Percentiles rank a stretch among this genome's conserved stretches.
Conservation (phyloP, 306 rosid genomes). For the Vicia faba region DNA sequence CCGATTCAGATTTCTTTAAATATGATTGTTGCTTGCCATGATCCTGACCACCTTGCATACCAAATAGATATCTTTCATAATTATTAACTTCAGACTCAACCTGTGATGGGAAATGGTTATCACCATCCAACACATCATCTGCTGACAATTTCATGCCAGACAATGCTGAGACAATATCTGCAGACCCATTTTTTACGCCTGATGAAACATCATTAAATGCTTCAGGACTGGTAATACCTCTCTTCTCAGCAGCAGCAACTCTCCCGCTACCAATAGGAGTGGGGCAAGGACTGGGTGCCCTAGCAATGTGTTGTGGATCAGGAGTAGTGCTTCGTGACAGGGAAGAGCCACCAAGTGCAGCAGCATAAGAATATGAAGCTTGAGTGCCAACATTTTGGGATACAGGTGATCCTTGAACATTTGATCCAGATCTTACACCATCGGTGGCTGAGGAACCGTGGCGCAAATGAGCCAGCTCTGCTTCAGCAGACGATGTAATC, state of each 20-base stretch:
- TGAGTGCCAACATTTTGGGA: constrained; percentile 60
- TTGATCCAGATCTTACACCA: constrained; percentile 53
- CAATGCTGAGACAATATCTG: constrained; percentile 72
- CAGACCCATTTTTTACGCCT: constrained; percentile 57
- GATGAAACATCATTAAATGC: constrained; percentile 63
- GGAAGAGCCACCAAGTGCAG: constrained; percentile 86
- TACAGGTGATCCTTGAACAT: constrained; percentile 61
- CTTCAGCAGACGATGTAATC: constrained; percentile 60
- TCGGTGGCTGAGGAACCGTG: constrained; percentile 58
- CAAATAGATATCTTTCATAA: constrained; percentile 67
- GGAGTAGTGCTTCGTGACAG: constrained; percentile 93
- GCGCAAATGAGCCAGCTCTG: constrained; percentile 59
- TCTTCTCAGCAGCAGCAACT: constrained; percentile 61
- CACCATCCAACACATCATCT: constrained; percentile 58
- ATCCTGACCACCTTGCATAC: constrained; percentile 79
- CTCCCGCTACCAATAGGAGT: constrained; percentile 96
- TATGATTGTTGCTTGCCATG: constrained; percentile 66
- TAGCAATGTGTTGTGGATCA: constrained; percentile 80
- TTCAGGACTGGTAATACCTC: constrained; percentile 63
- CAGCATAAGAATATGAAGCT: constrained; percentile 80
- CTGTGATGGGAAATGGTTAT: constrained; percentile 64
- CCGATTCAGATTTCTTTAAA: constrained; percentile 73
- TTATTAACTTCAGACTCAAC: constrained; percentile 65
- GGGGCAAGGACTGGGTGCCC: constrained; percentile 94
- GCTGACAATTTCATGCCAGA: constrained; percentile 78